Percentiles rank a stretch among this genome's conserved stretches.
Evolutionary conservation across 2,329 filamentous ascomycete genomes (phyloP).

Genomic region (Aureobasidium sp.): DNA sequence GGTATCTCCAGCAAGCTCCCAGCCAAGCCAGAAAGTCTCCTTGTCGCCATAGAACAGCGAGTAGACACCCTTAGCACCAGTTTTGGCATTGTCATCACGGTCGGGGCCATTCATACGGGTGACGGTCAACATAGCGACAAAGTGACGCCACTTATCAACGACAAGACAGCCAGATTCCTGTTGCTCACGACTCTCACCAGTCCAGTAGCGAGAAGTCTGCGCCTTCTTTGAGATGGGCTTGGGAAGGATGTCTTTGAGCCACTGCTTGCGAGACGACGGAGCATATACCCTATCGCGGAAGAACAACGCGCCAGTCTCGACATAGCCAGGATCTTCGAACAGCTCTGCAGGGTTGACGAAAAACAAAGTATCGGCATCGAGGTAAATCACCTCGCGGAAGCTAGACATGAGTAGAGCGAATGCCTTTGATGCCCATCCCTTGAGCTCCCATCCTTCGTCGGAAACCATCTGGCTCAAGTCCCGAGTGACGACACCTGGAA

Average conservation of each 20-base stretch:
- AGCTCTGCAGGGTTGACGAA: conserved; percentile 37
- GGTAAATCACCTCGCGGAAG: conserved; percentile 43
- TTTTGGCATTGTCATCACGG: conserved; percentile 34
- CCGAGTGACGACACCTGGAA: conserved; percentile 39
- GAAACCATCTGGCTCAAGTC: conserved; percentile 42
- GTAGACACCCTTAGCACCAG: conserved; percentile 37
- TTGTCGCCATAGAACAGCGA: conserved; percentile 37
- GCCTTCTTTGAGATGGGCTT: conserved; percentile 38
- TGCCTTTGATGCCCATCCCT: conserved; percentile 43
- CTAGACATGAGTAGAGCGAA: conserved; percentile 42
- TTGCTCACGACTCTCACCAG: conserved; percentile 32
- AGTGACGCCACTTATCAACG: conserved; percentile 42
- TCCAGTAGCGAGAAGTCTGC: conserved; percentile 34
- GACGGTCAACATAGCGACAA: conserved; percentile 38
- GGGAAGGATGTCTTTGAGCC: conserved; percentile 39
- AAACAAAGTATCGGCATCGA: conserved; percentile 41
- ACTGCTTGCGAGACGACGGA: conserved; percentile 33
- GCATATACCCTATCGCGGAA: conserved; percentile 41
- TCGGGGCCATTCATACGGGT: conserved; percentile 41
- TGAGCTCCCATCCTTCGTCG: conserved; percentile 39
- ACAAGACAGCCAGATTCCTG: conserved; percentile 45
- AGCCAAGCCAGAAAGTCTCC: conserved; percentile 46
- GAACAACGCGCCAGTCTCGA: conserved; percentile 39
- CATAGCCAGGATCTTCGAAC: conserved; percentile 38
- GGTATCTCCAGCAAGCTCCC: conserved; percentile 39